Percentiles rank a stretch among this genome's conserved stretches.
These are phyloP conservation scores for Magnusiomyces paraingens DNA, from an alignment of 1,139 yeast genomes.

Conservation along the genomic window DNA sequence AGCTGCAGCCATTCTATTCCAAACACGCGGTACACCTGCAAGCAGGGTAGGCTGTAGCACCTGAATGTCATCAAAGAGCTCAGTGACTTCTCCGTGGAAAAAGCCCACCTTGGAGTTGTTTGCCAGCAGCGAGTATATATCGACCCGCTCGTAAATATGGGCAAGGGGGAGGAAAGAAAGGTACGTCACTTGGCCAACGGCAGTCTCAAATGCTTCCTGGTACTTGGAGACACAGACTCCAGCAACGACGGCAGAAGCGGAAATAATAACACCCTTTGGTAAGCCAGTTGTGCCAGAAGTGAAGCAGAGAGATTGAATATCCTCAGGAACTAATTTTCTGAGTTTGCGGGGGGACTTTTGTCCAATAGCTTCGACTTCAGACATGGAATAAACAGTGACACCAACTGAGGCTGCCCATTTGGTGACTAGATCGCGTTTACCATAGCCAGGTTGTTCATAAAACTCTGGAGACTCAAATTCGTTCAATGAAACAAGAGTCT, in stretches of 20 bases:
- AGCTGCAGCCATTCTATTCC: conserved; percentile 54
- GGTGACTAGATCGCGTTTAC: conserved; percentile 28
- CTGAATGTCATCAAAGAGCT: conserved; percentile 51
- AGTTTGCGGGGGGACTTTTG: conserved; percentile 40
- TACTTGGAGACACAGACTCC: conserved; percentile 36
- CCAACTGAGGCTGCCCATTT: conserved; percentile 34
- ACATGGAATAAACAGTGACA: conserved; percentile 40
- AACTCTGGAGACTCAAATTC: conserved; percentile 6
- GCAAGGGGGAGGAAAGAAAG: conserved; percentile 57
- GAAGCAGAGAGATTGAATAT: conserved; percentile 60
- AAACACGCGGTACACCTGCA: conserved; percentile 60
- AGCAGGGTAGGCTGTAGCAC: conserved; percentile 48
- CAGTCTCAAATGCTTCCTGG: conserved; percentile 20
- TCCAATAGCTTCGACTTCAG: conserved; percentile 53
- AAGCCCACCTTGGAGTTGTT: conserved; percentile 39
- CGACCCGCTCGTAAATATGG: conserved; percentile 55
- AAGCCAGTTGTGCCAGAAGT: conserved; percentile 76
- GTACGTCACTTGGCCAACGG: conserved; percentile 24
- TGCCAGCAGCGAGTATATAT: conserved; percentile 21
- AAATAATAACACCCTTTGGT: conserved; percentile 68
- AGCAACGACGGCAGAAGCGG: conserved; percentile 49
- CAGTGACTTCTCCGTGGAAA: conserved; percentile 41
- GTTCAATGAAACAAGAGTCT: conserved; percentile 36
- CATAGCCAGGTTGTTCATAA: conserved; percentile 20
- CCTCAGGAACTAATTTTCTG: conserved; percentile 47